These are phyloP conservation scores for Aspergillus sp. DNA, from an alignment of 2,329 filamentous ascomycete genomes.

Conservation along the genomic window DNA sequence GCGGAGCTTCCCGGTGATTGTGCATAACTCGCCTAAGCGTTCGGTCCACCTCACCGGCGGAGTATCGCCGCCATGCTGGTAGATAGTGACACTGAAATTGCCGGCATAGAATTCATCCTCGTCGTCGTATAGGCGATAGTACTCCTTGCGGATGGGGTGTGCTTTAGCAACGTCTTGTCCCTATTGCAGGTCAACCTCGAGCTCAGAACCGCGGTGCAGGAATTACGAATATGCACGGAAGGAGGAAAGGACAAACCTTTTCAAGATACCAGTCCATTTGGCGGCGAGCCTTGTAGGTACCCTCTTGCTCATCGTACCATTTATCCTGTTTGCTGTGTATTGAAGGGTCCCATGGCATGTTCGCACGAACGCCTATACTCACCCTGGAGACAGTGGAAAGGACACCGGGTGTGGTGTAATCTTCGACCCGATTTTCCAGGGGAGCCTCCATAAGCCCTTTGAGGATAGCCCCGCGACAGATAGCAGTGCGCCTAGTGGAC, in stretches of 20 bases:
- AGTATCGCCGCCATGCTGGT: too few relatives aligned
- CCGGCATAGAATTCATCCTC: too few relatives aligned
- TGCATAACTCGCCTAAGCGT: too few relatives aligned
- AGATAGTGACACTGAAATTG: too few relatives aligned
- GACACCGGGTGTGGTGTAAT: neutral
- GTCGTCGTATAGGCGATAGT: too few relatives aligned
- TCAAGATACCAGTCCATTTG: slow-evolving; percentile 3
- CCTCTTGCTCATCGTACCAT: neutral
- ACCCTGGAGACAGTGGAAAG: neutral
- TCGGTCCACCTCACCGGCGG: too few relatives aligned
- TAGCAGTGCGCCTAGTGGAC: neutral
- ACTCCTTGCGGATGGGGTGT: too few relatives aligned
- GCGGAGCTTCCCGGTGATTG: too few relatives aligned
- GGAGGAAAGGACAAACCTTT: neutral
- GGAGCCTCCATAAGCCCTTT: neutral
- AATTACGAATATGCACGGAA: too few relatives aligned
- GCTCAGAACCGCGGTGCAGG: too few relatives aligned
- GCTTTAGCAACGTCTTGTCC: too few relatives aligned
- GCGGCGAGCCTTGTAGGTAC: neutral
- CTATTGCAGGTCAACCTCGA: too few relatives aligned
- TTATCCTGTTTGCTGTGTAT: neutral
- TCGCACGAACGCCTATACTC: neutral
- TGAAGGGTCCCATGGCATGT: neutral
- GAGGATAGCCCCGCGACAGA: neutral
- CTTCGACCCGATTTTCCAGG: neutral